Base-by-base conservation (phyloP, 306 rosid genomes). In the Calophaca sinica region DNA sequence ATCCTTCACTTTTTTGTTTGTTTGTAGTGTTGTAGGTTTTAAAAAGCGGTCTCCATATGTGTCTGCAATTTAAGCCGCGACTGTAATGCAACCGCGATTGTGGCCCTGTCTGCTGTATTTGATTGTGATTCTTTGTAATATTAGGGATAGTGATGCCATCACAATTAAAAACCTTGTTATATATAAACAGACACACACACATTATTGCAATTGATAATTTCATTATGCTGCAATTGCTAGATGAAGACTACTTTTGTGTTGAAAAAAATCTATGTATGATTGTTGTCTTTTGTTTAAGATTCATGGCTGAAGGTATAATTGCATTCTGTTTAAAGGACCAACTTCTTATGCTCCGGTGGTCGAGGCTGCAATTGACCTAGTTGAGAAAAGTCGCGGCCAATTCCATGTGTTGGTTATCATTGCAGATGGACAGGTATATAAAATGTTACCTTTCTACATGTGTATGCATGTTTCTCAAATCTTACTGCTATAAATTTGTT, bases 361-460 rank as follows among this genome's bases (percentile, higher is more conserved):
- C 60, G 96, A 94, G 51, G 96, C 90, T 62, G 96, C 98, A 20
- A 83, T 89, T 69, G 94, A 94, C 86, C 86, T 91, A 62, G 98
- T 94, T 68, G 98, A 94, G 84, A 94, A 89, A 77, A 80, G 74
- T 67, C 81, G 72, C 11, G 98, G 98, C 64, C 97, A 91, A 81
- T 94, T 84, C 86, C 98, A 94, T 82, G 96, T 89, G 9, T 80
- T 94, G 81, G 89, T 94, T 70, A 86, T 94, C 55, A 50, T 94
- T 81, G 94, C 96, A 14, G 97, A 94, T 71, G 97, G 98, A 26
- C 97, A 94, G 91, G 97, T 94, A 78, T 41, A 35, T 54, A n/a
- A 54, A 46, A 41, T 46, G 61, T 51, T 76, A 32, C 74, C 7
- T 26, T 10, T 2, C 6, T 42, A 44, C 12, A 2, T 5, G 0